Conservation (phyloP, 345 rosid genomes). For the Lumnitzera littorea region DNA sequence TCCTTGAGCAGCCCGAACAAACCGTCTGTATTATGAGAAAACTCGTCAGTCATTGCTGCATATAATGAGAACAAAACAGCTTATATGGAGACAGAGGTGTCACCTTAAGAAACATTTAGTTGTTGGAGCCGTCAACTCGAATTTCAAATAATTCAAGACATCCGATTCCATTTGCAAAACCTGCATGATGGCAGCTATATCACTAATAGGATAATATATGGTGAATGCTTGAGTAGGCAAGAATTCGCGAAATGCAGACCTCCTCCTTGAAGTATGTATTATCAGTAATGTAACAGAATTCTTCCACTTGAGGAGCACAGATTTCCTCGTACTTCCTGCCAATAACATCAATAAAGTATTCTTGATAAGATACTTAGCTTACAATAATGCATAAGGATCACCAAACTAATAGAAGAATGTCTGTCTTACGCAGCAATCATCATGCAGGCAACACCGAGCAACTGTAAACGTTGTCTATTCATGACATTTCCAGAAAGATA, state of each 20-base stretch:
- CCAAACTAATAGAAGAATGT: too few relatives aligned
- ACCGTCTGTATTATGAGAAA: constrained; percentile 44
- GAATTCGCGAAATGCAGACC: constrained; percentile 26
- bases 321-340: constrained; percentile 89
- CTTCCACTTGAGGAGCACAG: constrained; percentile 88
- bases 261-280: constrained; percentile 83
- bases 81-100: constrained; percentile 1
- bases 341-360: constrained; percentile 2
- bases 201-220: not conserved
- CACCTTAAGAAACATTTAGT: constrained; percentile 85
- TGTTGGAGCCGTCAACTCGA: constrained; percentile 89
- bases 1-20: constrained; percentile 84
- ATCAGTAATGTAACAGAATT: constrained; percentile 90
- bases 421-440: constrained; percentile 81
- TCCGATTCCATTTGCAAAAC: constrained; percentile 89
- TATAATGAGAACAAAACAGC: not conserved
- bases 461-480: constrained; percentile 72
- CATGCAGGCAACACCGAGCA: constrained; percentile 93
- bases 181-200: constrained; percentile 22
- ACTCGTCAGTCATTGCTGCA: constrained; percentile 9
- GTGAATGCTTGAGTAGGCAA: not conserved
- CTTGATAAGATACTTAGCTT: constrained; percentile 8
- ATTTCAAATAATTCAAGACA: constrained; percentile 77
- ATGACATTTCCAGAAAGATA: constrained; percentile 81
- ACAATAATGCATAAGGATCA: not conserved